These are phyloP conservation scores for Staphylotrichum tortipilum DNA, from an alignment of 495 filamentous ascomycete species.

Conservation along the genomic window DNA sequence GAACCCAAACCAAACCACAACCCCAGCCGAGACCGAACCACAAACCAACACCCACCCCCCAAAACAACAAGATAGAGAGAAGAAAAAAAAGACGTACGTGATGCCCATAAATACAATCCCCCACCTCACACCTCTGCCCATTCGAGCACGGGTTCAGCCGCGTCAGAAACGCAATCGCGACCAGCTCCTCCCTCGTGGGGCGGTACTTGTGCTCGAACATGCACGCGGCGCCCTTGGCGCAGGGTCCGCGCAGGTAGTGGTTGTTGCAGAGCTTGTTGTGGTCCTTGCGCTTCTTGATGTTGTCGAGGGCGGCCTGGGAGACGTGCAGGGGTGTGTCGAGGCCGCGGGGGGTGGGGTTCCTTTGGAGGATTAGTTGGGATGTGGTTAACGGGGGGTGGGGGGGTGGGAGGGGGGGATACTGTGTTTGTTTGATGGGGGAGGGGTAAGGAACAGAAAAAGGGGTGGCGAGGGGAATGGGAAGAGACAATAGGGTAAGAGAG, in stretches of 20 bases:
- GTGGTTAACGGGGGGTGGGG: conserved; percentile 12
- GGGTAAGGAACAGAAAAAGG: too few relatives aligned
- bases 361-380: not conserved
- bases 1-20: not conserved
- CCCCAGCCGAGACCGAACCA: too few relatives aligned
- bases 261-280: conserved; percentile 78
- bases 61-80: not conserved
- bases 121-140: conserved; percentile 63
- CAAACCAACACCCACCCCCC: too few relatives aligned
- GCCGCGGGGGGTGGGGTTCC: conserved; percentile 46
- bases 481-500: too few relatives aligned
- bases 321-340: conserved; percentile 41
- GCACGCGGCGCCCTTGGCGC: conserved; percentile 62
- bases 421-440: not conserved
- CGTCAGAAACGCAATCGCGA: conserved; percentile 59
- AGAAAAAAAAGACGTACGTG: conserved; percentile 30
- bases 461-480: too few relatives aligned
- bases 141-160: conserved; percentile 71
- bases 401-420: not conserved
- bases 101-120: conserved; percentile 82
- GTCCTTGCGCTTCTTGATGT: conserved; percentile 65
- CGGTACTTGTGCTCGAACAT: conserved; percentile 68
- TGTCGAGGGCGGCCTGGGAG: conserved; percentile 57
- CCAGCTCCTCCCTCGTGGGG: conserved; percentile 56
- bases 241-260: conserved; percentile 68